Conservation (phyloP, 768 basidiomycete species). For the Mycena belliarum region DNA sequence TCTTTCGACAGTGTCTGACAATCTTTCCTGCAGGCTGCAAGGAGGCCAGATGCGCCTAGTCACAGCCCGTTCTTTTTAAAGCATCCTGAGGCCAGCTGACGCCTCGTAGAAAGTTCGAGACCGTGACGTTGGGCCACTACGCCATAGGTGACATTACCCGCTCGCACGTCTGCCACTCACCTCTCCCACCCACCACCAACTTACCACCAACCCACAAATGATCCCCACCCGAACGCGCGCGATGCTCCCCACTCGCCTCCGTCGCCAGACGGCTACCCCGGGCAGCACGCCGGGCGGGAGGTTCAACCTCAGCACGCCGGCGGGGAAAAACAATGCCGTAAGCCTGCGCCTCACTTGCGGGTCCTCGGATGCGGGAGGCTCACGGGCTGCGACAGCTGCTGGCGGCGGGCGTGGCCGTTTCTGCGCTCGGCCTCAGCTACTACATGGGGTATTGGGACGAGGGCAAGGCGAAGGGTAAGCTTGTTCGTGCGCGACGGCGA, state of each 20-base stretch:
- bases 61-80: background rate
- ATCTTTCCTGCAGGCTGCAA: background rate
- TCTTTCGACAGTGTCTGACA: too few relatives aligned
- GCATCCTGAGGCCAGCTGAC: constrained; percentile 11
- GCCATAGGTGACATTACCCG: constrained; percentile 5
- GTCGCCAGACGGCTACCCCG: constrained; percentile 8
- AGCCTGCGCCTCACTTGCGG: background rate
- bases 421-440: background rate
- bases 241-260: background rate
- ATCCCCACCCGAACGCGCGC: constrained; percentile 13
- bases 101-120: constrained; percentile 3
- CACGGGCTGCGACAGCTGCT: background rate
- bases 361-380: background rate
- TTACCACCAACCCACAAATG: too few relatives aligned
- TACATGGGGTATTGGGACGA: constrained; percentile 12
- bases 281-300: background rate
- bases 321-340: constrained; percentile 10
- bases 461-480: background rate
- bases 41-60: background rate
- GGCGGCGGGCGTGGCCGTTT: background rate
- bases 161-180: background rate
- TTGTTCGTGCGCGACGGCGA: too few relatives aligned
- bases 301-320: constrained; percentile 2
- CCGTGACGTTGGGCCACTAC: background rate
- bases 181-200: background rate